Evolutionary conservation across 495 filamentous ascomycete species (phyloP).

Genomic region (Aspergillus asperescens): DNA sequence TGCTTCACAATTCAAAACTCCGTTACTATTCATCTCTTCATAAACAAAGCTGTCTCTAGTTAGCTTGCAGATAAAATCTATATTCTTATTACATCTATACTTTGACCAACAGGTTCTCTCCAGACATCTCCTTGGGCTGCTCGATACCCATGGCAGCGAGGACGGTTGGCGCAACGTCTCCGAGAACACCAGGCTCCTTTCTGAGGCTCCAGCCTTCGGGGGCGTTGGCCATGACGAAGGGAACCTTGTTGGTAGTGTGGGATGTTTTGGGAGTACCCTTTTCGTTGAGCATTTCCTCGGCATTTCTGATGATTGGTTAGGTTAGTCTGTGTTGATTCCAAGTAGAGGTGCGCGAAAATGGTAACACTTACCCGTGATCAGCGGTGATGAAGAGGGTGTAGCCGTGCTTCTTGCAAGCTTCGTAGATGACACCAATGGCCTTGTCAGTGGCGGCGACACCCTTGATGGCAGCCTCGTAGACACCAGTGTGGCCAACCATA

Average conservation of each 20-base stretch:
- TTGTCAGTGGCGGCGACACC: constrained; percentile 81
- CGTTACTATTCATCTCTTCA: constrained; percentile 26
- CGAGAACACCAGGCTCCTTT: constrained; percentile 80
- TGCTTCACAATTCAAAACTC: constrained; percentile 4
- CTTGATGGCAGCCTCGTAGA: constrained; percentile 91
- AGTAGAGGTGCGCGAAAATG: background rate
- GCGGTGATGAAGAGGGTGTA: constrained; percentile 92
- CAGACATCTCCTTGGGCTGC: constrained; percentile 89
- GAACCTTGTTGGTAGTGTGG: constrained; percentile 95
- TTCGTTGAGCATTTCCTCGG: constrained; percentile 97
- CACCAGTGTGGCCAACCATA: constrained; percentile 98
- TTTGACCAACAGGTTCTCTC: constrained; percentile 76
- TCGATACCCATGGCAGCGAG: constrained; percentile 85
- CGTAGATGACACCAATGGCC: constrained; percentile 86
- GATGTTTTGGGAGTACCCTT: constrained; percentile 95
- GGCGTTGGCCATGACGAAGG: constrained; percentile 96
- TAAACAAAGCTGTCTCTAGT: constrained; percentile 18
- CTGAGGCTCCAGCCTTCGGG: constrained; percentile 83
- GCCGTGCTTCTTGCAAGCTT: constrained; percentile 84
- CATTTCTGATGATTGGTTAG: constrained; percentile 54
- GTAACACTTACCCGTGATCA: constrained; percentile 71
- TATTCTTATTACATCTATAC: constrained; percentile 24
- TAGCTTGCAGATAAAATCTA: constrained; percentile 14
- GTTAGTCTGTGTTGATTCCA: background rate
- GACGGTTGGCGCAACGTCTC: constrained; percentile 92